Conservation (phyloP, 345 rosid species). For the thale cress (Arabidopsis thaliana) region DNA sequence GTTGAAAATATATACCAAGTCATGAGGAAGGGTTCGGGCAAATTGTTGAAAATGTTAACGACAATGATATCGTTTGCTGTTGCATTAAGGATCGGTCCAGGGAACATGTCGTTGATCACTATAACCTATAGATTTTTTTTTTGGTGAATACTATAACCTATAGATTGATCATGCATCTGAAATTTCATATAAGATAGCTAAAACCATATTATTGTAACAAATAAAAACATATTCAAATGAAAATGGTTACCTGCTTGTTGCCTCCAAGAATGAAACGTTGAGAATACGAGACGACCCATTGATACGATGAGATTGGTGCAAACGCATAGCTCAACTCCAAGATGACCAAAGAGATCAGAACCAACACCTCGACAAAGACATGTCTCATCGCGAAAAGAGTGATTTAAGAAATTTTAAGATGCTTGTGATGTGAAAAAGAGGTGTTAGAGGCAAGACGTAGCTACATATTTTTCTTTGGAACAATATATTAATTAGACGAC, state of each 20-base stretch:
- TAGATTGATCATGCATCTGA: background rate
- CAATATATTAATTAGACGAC: background rate
- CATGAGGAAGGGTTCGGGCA: conserved; percentile 70
- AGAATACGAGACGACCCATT: conserved; percentile 60
- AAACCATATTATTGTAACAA: background rate
- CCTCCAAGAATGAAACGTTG: conserved; percentile 55
- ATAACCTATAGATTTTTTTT: conserved; percentile 48
- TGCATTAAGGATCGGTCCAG: conserved; percentile 68
- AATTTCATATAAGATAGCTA: background rate
- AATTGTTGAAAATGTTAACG: conserved; percentile 57
- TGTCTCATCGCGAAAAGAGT: conserved; percentile 25
- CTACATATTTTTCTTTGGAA: background rate
- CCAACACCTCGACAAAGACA: background rate
- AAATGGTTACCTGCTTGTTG: conserved; percentile 48
- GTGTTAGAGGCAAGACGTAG: background rate
- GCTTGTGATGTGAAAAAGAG: background rate
- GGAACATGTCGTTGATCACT: conserved; percentile 66
- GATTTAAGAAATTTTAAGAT: background rate
- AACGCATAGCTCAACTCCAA: conserved; percentile 33
- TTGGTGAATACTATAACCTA: conserved; percentile 50
- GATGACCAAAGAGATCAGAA: conserved; percentile 22
- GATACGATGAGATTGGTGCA: conserved; percentile 38
- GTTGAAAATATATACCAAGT: conserved; percentile 51
- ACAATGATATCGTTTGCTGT: conserved; percentile 58
- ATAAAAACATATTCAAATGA: background rate